These are phyloP conservation scores for Erythrophleum fordii DNA, from an alignment of 306 rosid genomes.

Conservation along the genomic window DNA sequence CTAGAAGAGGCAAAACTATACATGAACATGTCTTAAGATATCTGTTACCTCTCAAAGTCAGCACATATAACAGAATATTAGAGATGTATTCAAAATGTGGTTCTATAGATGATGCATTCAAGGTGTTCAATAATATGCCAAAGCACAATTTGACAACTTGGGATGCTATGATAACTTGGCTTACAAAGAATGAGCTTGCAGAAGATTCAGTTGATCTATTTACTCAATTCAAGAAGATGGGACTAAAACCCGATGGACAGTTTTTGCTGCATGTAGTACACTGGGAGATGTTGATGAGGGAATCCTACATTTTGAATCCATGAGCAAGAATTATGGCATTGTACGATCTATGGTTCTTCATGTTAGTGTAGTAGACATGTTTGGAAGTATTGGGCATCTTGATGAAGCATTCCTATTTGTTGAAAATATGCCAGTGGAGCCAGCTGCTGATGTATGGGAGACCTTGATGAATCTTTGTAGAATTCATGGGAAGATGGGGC, in stretches of 20 bases:
- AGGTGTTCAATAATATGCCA: conserved; percentile 65
- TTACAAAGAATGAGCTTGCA: conserved; percentile 69
- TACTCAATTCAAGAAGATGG: conserved; percentile 62
- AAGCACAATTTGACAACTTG: conserved; percentile 73
- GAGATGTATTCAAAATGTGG: conserved; percentile 84
- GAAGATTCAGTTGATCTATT: conserved; percentile 81
- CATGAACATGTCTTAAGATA: conserved; percentile 48
- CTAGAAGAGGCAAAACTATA: conserved; percentile 70
- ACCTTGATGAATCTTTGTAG: conserved; percentile 81
- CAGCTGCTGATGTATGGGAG: conserved; percentile 68
- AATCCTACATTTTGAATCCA: conserved; percentile 70
- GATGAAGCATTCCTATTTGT: conserved; percentile 83
- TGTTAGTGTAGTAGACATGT: conserved; percentile 71
- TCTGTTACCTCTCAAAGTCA: conserved; percentile 56
- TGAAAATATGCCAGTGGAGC: conserved; percentile 71
- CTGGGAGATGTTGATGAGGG: conserved; percentile 73
- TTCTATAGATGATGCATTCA: conserved; percentile 65
- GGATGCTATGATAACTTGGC: conserved; percentile 77
- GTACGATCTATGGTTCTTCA: conserved; percentile 64
- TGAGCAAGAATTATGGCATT: conserved; percentile 71
- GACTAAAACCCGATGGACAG: conserved; percentile 74
- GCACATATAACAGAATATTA: conserved; percentile 69
- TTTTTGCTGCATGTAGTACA: conserved; percentile 64
- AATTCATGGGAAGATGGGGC: conserved; percentile 70
- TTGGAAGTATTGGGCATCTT: conserved; percentile 71